These are phyloP conservation scores for Brassica nigra DNA, from an alignment of 345 rosid species.

Conservation along the genomic window DNA sequence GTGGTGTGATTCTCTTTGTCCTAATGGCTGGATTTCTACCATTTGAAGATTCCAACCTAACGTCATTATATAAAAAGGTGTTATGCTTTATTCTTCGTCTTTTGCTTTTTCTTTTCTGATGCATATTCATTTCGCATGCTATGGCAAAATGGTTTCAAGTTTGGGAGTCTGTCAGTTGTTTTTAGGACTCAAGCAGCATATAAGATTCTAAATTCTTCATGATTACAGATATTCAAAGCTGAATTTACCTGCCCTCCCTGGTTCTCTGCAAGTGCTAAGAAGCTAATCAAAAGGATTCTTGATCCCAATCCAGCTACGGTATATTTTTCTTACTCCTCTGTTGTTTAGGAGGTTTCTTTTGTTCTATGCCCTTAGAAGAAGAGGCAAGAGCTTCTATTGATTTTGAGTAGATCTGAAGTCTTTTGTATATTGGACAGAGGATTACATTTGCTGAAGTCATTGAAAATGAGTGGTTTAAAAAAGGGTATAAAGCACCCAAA, in stretches of 20 bases:
- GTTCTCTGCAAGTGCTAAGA: slow-evolving; percentile 96
- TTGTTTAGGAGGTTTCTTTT: slow-evolving; percentile 1
- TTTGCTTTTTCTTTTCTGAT: background rate
- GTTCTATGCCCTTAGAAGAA: background rate
- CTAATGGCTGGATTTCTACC: slow-evolving; percentile 98
- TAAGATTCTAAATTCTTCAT: slow-evolving; percentile 12
- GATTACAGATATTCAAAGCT: slow-evolving; percentile 83
- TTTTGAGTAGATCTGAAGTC: background rate
- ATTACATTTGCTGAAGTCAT: slow-evolving; percentile 77
- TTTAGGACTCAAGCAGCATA: background rate
- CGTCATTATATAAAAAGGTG: slow-evolving; percentile 83
- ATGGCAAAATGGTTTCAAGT: slow-evolving; percentile 7
- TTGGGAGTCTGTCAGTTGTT: slow-evolving; percentile 10
- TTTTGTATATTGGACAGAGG: slow-evolving; percentile 58
- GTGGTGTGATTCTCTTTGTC: slow-evolving; percentile 96
- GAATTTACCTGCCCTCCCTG: slow-evolving; percentile 91
- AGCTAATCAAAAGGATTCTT: slow-evolving; percentile 81
- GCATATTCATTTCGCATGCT: background rate
- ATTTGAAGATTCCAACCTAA: slow-evolving; percentile 87
- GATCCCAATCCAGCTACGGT: slow-evolving; percentile 92
- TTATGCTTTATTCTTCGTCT: background rate
- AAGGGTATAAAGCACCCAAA: slow-evolving; percentile 84
- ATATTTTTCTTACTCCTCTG: slow-evolving; percentile 29
- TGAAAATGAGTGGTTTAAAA: slow-evolving; percentile 96
- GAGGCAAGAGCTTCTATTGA: background rate